Base-by-base conservation (phyloP, 1,139 yeast species). In the Geotrichum reessii region DNA sequence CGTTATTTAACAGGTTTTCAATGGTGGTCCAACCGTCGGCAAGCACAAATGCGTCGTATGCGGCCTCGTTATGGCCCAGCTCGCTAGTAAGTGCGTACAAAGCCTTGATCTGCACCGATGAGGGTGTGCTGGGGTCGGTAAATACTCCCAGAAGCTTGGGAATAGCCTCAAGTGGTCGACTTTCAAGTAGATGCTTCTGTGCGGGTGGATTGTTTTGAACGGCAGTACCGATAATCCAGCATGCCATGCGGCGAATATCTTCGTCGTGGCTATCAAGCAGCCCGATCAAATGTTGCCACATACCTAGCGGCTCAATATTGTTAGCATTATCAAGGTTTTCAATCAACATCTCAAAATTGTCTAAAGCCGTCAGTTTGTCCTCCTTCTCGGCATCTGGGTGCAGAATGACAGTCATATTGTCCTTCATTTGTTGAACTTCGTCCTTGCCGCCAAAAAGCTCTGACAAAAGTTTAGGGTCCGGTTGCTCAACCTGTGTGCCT, bases 251-350 rank as follows among this genome's bases (percentile, higher is more conserved):
- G 25, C 52, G 19, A 40, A 54, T 47, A 14, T 58, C 60, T 21
- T 47, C 47, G 46, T 54, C 58, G 3, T 76, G 73, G 47, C 75
- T 74, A 47, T 76, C 74, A 57, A 87, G 74, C 58, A 83, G 81
- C 0, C 71, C 71, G 47, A 88, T 74, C 53, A 91, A 71, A 5
- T 83, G 78, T 14, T 81, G 83, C 99, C 98, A 95, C 65, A 92
- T 78, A 62, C 83, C 82, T 77, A 91, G 72, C 66, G 87, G 87
- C 64, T 87, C 93, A 63, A 93, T 86, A 68, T 90, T 91, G 73
- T 93, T 92, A 25, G 99, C 98, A 71, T 93, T 93, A 72, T 93
- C 99, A 64, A 93, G 74, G 69, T 91, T 91, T 71, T 93, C 99
- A 61, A 93, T 87, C 60, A 93, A 78, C 95, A 92, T 90, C 71